Conservation (phyloP, 2,329 filamentous ascomycete species). For the Cladosporium sp. region DNA sequence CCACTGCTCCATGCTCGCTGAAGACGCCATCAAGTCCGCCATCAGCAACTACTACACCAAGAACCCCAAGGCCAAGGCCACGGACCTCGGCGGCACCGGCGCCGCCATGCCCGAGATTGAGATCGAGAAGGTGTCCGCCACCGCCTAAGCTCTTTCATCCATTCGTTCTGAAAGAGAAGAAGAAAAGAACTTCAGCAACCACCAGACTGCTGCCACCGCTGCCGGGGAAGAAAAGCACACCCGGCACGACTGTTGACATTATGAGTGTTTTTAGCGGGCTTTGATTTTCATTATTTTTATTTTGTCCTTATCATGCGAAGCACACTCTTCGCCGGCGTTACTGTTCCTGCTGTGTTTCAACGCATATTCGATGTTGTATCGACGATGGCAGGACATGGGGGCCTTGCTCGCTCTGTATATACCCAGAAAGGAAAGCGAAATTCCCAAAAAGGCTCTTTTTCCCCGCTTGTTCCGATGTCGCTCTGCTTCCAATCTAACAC, state of each 20-base stretch:
- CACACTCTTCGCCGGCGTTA: constrained; percentile 4
- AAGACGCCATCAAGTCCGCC: constrained; percentile 87
- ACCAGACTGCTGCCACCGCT: constrained; percentile 3
- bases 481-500: too few species aligned
- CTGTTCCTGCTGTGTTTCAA: background rate
- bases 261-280: constrained; percentile 9
- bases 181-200: background rate
- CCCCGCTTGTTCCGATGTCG: too few species aligned
- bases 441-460: background rate
- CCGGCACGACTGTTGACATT: background rate
- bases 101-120: constrained; percentile 62
- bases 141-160: constrained; percentile 1
- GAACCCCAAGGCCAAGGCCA: constrained; percentile 69
- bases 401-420: constrained; percentile 4
- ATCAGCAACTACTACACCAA: constrained; percentile 89
- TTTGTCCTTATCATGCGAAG: background rate
- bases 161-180: background rate
- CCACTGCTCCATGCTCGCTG: constrained; percentile 87
- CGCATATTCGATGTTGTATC: background rate
- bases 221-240: background rate
- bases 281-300: background rate
- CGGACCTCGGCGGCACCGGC: constrained; percentile 70
- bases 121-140: constrained; percentile 46
- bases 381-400: background rate
- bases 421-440: constrained; percentile 2